Evolutionary conservation across 2,329 filamentous ascomycete genomes (phyloP).

Genomic region (Huntiella decipiens): DNA sequence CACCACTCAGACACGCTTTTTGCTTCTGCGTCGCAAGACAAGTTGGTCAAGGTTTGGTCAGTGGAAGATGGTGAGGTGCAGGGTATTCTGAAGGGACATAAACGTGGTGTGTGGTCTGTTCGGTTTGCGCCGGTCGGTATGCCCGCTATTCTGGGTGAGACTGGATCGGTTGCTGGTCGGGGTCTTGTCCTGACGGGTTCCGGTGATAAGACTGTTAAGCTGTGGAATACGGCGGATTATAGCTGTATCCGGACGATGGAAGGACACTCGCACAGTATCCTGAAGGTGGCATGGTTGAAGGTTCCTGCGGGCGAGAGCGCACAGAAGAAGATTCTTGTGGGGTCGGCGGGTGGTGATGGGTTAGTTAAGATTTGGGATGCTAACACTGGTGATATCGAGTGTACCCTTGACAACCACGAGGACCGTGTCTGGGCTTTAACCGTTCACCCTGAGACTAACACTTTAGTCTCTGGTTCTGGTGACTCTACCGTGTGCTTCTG

Average conservation of each 20-base stretch:
- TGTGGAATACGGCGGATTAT: conserved; percentile 89
- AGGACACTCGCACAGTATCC: conserved; percentile 84
- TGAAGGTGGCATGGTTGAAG: conserved; percentile 80
- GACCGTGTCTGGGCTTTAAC: conserved; percentile 87
- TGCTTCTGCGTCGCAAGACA: conserved; percentile 90
- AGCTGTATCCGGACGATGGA: conserved; percentile 86
- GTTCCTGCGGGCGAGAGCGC: conserved; percentile 27
- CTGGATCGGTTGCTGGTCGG: conserved; percentile 53
- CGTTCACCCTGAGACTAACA: conserved; percentile 47
- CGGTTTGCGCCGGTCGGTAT: conserved; percentile 68
- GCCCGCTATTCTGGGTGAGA: conserved; percentile 52
- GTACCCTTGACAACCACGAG: conserved; percentile 89
- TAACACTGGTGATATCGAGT: conserved; percentile 63
- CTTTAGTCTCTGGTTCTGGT: conserved; percentile 74
- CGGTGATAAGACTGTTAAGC: conserved; percentile 86
- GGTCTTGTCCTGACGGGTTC: conserved; percentile 78
- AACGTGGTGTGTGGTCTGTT: conserved; percentile 89
- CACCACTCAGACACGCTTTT: conserved; percentile 61
- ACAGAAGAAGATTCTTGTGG: conserved; percentile 47
- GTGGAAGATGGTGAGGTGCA: conserved; percentile 74
- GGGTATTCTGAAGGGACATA: conserved; percentile 80
- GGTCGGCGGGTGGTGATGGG: conserved; percentile 80
- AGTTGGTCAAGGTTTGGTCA: conserved; percentile 94
- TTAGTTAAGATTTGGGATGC: conserved; percentile 94
- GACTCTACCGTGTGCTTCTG: conserved; percentile 92